phyloP scores from a whole-genome alignment of 768 basidiomycete genomes.

The Psilocybe cyanescens region DNA sequence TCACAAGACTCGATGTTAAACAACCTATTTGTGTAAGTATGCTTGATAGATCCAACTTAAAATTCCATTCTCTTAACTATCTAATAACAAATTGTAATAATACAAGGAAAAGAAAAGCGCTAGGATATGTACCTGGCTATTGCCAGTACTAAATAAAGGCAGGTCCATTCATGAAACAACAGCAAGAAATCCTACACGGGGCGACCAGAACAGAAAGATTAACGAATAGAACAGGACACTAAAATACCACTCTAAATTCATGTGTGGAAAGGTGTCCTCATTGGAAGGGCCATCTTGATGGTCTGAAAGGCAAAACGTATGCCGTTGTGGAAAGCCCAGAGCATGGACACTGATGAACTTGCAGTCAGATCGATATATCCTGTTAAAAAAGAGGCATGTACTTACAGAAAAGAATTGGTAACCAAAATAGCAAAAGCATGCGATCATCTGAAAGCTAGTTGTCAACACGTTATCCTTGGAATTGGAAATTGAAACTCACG shows the following conservation, averaged over 20 bases:
- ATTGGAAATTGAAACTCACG: constrained; percentile 45
- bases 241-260: constrained; percentile 29
- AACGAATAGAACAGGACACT: constrained; percentile 13
- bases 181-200: constrained; percentile 11
- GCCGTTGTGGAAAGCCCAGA: constrained; percentile 64
- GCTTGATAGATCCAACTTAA: background rate
- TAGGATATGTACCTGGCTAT: background rate
- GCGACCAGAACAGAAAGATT: constrained; percentile 4
- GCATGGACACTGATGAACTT: constrained; percentile 50
- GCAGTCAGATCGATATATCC: constrained; percentile 1
- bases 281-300: constrained; percentile 49
- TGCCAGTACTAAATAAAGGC: constrained; percentile 1
- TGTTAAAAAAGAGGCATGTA: constrained; percentile 18
- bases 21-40: background rate
- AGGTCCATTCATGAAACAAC: constrained; percentile 1
- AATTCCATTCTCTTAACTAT: constrained; percentile 1
- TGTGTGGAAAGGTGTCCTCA: constrained; percentile 44
- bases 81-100: constrained; percentile 7
- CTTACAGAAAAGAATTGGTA: constrained; percentile 82
- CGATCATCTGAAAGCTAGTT: constrained; percentile 61
- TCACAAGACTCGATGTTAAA: background rate
- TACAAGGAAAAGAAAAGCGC: constrained; percentile 6
- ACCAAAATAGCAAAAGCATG: constrained; percentile 86
- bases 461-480: constrained; percentile 13
- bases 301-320: constrained; percentile 54